Conservation (phyloP, 1,139 yeast species). For the Yamadazyma friedrichii region DNA sequence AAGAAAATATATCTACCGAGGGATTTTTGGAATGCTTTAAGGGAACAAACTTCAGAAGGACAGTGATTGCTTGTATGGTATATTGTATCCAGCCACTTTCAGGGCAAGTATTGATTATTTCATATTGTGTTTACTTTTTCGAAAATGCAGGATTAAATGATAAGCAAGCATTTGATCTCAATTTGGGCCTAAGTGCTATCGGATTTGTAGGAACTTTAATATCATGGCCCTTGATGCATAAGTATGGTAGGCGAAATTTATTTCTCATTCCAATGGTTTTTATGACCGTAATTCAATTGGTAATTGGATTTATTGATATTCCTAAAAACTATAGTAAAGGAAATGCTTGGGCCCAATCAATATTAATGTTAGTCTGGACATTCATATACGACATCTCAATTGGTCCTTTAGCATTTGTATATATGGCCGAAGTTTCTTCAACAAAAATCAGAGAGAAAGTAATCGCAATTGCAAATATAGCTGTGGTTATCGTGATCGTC, state of each 20-base stretch:
- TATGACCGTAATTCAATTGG: constrained; percentile 34
- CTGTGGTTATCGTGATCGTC: constrained; percentile 16
- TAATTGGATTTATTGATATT: constrained; percentile 37
- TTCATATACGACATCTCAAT: constrained; percentile 18
- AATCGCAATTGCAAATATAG: constrained; percentile 19
- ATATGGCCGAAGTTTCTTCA: constrained; percentile 21
- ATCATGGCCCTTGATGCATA: constrained; percentile 22
- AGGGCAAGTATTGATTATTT: constrained; percentile 21
- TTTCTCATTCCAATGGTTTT: constrained; percentile 21
- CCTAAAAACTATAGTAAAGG: constrained; percentile 12
- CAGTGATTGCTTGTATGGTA: constrained; percentile 21
- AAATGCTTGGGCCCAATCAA: constrained; percentile 20
- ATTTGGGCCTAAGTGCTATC: constrained; percentile 29
- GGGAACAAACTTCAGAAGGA: constrained; percentile 20
- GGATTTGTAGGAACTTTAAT: constrained; percentile 16
- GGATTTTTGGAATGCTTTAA: constrained; percentile 20
- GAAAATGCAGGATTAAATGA: constrained; percentile 23
- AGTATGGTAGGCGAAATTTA: constrained; percentile 23
- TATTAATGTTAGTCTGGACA: constrained; percentile 19
- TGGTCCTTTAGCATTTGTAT: constrained; percentile 22
- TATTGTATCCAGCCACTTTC: constrained; percentile 23
- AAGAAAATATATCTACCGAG: constrained; percentile 9
- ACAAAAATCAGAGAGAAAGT: constrained; percentile 22
- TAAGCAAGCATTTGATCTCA: constrained; percentile 22
- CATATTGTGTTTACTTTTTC: constrained; percentile 24